Evolutionary conservation across 768 basidiomycete species (phyloP).

Genomic region (Suillus sp.): DNA sequence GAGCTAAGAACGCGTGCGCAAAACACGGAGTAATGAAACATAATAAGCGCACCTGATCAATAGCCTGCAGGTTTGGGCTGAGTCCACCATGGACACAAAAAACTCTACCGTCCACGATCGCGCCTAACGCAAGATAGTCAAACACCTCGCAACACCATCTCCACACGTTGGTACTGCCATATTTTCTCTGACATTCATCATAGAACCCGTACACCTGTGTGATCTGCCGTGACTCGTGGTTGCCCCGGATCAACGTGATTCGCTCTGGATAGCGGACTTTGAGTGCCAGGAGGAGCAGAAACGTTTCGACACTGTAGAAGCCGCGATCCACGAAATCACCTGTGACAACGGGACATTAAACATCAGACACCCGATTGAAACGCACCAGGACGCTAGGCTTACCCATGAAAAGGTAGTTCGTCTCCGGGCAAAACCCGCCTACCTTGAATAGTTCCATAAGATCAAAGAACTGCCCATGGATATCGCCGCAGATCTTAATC

Average conservation of each 20-base stretch:
- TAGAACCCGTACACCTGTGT: constrained; percentile 95
- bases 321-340: constrained; percentile 99
- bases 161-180: constrained; percentile 94
- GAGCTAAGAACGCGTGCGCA: constrained; percentile 13
- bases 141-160: constrained; percentile 99
- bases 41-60: constrained; percentile 74
- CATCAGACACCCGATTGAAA: constrained; percentile 15
- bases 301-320: constrained; percentile 96
- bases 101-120: constrained; percentile 95
- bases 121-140: constrained; percentile 92
- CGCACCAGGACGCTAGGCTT: constrained; percentile 28
- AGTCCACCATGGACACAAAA: constrained; percentile 98
- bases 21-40: constrained; percentile 23
- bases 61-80: constrained; percentile 81
- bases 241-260: constrained; percentile 95
- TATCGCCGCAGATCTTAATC: constrained; percentile 86
- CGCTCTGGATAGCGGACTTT: constrained; percentile 98
- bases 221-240: constrained; percentile 97
- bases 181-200: constrained; percentile 97
- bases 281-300: constrained; percentile 89
- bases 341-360: constrained; percentile 34
- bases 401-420: constrained; percentile 98
- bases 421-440: constrained; percentile 89
- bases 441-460: constrained; percentile 94
- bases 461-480: constrained; percentile 97